Evolutionary conservation across 176 grass and related monocot species (phyloP).

Genomic region (Oryza longistaminata): DNA sequence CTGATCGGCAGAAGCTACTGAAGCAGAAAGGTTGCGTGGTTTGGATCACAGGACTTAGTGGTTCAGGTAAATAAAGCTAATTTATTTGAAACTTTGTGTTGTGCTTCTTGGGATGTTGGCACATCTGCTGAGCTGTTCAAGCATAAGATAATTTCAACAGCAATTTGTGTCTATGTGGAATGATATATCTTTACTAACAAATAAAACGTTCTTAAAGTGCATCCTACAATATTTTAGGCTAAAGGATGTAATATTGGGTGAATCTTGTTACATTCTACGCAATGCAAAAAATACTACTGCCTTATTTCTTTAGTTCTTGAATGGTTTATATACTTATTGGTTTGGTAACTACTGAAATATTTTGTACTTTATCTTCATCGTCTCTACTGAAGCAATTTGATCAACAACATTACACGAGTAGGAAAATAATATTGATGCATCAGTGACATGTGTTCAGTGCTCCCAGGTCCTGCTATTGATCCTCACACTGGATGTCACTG

Average conservation of each 20-base stretch:
- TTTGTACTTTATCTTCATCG: not conserved
- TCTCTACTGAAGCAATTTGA: not conserved
- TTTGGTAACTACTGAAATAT: not conserved
- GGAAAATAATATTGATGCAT: not conserved
- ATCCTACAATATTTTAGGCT: not conserved
- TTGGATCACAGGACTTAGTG: conserved; percentile 90
- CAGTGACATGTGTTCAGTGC: not conserved
- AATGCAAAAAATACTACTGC: not conserved
- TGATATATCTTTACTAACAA: not conserved
- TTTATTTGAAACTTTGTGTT: not conserved
- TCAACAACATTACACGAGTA: not conserved
- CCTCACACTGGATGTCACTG: not conserved
- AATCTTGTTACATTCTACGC: not conserved
- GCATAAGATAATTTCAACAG: not conserved
- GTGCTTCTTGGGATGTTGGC: not conserved
- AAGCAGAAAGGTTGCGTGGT: conserved; percentile 86
- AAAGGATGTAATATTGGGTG: not conserved
- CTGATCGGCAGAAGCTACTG: conserved; percentile 67
- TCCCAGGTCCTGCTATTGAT: not conserved
- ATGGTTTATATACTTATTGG: not conserved
- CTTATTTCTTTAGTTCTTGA: not conserved
- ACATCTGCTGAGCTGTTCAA: not conserved
- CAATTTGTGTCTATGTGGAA: not conserved
- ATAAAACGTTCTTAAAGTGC: not conserved
- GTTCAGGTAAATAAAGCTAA: conserved; percentile 52